Conservation (phyloP, 2,329 filamentous ascomycete species). For the Cordyceps pruinosa region DNA sequence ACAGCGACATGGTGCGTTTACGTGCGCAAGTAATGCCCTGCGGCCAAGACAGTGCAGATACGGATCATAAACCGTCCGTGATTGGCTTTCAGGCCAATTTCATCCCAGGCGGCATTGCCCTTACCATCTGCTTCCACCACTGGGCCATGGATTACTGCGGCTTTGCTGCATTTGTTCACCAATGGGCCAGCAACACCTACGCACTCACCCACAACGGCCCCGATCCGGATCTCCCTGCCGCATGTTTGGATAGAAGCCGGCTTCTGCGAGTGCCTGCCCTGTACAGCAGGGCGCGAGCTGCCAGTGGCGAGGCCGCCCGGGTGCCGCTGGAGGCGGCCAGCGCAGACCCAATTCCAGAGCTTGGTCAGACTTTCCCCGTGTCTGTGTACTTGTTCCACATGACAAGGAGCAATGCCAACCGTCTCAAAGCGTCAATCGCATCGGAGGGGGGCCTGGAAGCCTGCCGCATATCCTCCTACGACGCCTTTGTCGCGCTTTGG, state of each 20-base stretch:
- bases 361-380: neutral
- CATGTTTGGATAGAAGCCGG: neutral
- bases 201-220: neutral
- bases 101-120: neutral
- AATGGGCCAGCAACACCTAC: neutral
- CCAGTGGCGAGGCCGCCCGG: neutral
- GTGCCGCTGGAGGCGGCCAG: neutral
- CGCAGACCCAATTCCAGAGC: neutral
- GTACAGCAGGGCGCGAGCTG: neutral
- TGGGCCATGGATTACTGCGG: neutral
- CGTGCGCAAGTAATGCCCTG: neutral
- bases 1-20: neutral
- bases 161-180: neutral
- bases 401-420: neutral
- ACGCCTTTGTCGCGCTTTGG: neutral
- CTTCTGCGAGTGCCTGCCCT: neutral
- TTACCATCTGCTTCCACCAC: neutral
- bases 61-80: slow-evolving; percentile 10
- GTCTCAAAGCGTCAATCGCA: neutral
- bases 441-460: neutral
- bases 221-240: neutral
- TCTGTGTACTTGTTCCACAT: neutral
- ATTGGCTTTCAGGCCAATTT: neutral
- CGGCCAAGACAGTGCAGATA: neutral
- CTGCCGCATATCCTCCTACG: neutral